These are phyloP conservation scores for Pythium aquatile DNA, from an alignment of 352 stramenopile species.

Conservation along the genomic window DNA sequence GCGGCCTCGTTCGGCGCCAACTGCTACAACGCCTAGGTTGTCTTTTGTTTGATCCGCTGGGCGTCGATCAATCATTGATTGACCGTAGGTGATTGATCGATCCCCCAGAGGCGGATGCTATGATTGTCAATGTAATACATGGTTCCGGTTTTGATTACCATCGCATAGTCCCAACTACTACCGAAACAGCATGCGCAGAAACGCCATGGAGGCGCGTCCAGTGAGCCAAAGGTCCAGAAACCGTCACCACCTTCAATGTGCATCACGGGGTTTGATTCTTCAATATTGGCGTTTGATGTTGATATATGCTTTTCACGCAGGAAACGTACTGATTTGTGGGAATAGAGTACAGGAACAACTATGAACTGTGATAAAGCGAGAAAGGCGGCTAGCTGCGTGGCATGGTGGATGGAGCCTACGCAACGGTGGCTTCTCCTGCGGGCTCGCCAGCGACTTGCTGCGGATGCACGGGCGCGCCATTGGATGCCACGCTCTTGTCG, in stretches of 20 bases:
- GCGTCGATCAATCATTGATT: background rate
- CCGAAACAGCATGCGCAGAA: constrained; percentile 8
- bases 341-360: constrained; percentile 19
- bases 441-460: constrained; percentile 28
- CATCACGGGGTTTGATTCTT: background rate
- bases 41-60: background rate
- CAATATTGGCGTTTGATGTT: background rate
- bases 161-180: background rate
- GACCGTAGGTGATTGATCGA: background rate
- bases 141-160: constrained; percentile 9
- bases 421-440: constrained; percentile 21
- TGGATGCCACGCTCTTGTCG: constrained; percentile 15
- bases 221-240: constrained; percentile 6
- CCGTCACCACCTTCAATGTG: background rate
- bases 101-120: background rate
- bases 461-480: constrained; percentile 21
- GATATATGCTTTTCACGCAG: background rate
- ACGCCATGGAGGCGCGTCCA: constrained; percentile 6
- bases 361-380: constrained; percentile 5
- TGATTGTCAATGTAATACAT: constrained; percentile 4
- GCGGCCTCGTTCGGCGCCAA: constrained; percentile 39
- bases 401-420: constrained; percentile 2
- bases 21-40: constrained; percentile 33
- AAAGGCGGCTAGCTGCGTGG: background rate
- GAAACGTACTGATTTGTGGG: constrained; percentile 22